Evolutionary conservation across 805 yeast species (phyloP), one percentile per base, ranked within the genome.

Genomic region (Candida michaelii): DNA sequence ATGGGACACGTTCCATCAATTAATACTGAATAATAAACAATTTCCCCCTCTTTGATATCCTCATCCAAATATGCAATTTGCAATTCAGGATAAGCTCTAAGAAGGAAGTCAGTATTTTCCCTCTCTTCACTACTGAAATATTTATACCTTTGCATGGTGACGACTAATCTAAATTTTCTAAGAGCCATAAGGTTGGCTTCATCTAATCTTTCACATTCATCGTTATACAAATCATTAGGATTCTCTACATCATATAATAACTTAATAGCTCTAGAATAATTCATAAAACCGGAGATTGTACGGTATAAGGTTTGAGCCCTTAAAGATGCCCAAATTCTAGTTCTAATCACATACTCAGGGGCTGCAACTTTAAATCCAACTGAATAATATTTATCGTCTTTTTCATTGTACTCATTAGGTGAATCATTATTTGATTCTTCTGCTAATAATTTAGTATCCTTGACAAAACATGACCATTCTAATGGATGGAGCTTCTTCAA

Each of bases 251-350:
- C 75, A 55, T 89, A 89, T 46, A 91, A 74, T 57, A 91, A 73
- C 67, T 90, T 93, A 59, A 91, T 89, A 23, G 99, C 98, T 66
- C 97, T 84, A 23, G 97, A 85, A 65, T 91, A 91, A 73, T 91
- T 93, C 99, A 91, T 91, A 74, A 91, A 93, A 59, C 99, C 99
- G 43, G 97, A 87, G 40, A 91, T 91, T 36, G 99, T 93, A 68
- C 99, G 84, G 73, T 91, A 91, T 58, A 91, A 73, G 27, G 99
- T 93, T 74, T 91, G 99, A 30, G 97, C 85, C 70, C 99, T 82
- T 58, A 93, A 78, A 19, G 98, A 91, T 30, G 99, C 99, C 99
- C 99, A 91, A 55, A 91, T 89, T 73, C 99, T 79, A 8, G 98
- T 93, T 73, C 99, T 83, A 60, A 93, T 72, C 43, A 96, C 88